Conservation (phyloP, 2,329 filamentous ascomycete species). For the Botrytis deweyae region DNA sequence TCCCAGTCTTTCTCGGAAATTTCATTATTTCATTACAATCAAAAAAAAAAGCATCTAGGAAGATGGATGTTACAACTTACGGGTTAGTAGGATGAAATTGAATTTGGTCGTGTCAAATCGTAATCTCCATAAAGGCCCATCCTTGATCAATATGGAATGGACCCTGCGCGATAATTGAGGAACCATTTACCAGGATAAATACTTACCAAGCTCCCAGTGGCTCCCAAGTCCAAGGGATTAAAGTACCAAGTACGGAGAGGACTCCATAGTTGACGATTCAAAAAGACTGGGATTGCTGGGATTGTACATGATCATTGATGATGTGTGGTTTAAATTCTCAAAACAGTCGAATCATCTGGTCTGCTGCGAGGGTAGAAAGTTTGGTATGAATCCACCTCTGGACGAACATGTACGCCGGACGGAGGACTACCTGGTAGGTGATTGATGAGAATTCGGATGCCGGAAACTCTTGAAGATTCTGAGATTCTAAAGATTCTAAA, state of each 20-base stretch:
- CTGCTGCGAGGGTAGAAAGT: not conserved
- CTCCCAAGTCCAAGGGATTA: not conserved
- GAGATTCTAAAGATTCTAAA: not conserved
- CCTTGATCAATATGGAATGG: conserved; percentile 8
- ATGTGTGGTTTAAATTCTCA: not conserved
- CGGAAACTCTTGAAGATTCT: not conserved
- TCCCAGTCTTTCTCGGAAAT: not conserved
- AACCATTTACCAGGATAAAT: not conserved
- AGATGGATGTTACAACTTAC: conserved; percentile 13
- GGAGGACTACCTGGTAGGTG: not conserved
- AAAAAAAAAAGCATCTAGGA: conserved; percentile 10
- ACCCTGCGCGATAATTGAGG: conserved; percentile 8
- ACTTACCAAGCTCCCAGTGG: not conserved
- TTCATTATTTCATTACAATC: conserved; percentile 16
- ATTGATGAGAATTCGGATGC: not conserved
- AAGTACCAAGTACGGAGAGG: not conserved
- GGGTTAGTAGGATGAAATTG: conserved; percentile 16
- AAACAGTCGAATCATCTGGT: not conserved
- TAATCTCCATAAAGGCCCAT: conserved; percentile 6
- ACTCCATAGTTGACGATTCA: conserved; percentile 8
- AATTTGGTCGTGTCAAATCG: conserved; percentile 11
- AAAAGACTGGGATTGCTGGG: not conserved
- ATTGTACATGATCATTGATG: not conserved
- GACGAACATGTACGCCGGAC: not conserved
- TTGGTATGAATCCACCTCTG: not conserved